A percentile compares a stretch with the other conserved stretches of the same genome.
Conservation (phyloP, 371 early-diverging fungal species). For the Mucor piriformis region DNA sequence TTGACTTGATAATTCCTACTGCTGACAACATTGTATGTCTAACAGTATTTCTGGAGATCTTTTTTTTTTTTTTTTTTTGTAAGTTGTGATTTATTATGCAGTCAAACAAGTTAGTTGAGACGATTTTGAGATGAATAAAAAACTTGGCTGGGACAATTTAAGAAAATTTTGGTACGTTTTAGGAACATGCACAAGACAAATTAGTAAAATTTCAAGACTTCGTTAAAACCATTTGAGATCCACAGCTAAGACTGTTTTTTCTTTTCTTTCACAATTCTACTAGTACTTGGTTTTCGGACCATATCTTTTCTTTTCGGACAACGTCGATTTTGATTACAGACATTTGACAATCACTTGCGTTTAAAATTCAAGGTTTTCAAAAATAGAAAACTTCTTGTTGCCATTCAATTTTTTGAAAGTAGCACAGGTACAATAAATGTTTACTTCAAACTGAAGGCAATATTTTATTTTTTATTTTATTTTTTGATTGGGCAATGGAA, state of each 20-base stretch:
- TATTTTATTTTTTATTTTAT: conserved; percentile 9
- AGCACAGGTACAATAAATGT: conserved; percentile 9
- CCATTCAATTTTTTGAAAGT: conserved; percentile 4
- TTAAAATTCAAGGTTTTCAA: conserved; percentile 6
- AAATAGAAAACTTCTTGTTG: conserved; percentile 7
- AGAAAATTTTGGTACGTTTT: no score
- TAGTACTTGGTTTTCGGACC: not conserved
- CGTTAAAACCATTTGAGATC: conserved; percentile 7
- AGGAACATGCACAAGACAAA: conserved; percentile 7
- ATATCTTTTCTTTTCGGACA: not conserved
- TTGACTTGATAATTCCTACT: no score
- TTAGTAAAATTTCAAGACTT: conserved; percentile 11
- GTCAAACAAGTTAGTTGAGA: no score
- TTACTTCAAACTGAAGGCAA: conserved; percentile 10
- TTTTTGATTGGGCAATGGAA: conserved; percentile 9
- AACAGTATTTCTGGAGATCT: no score
- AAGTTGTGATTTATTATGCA: no score
- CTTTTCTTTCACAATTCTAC: conserved; percentile 5
- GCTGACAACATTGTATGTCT: no score
- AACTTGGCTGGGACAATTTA: conserved; percentile 4
- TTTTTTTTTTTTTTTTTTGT: no score
- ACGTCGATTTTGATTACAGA: conserved; percentile 5
- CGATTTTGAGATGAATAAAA: not conserved
- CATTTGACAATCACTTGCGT: conserved; percentile 4
- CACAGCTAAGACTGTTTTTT: conserved; percentile 1